Evolutionary conservation across 176 grass and related monocot genomes (phyloP).

Genomic region (Musa itinerans): DNA sequence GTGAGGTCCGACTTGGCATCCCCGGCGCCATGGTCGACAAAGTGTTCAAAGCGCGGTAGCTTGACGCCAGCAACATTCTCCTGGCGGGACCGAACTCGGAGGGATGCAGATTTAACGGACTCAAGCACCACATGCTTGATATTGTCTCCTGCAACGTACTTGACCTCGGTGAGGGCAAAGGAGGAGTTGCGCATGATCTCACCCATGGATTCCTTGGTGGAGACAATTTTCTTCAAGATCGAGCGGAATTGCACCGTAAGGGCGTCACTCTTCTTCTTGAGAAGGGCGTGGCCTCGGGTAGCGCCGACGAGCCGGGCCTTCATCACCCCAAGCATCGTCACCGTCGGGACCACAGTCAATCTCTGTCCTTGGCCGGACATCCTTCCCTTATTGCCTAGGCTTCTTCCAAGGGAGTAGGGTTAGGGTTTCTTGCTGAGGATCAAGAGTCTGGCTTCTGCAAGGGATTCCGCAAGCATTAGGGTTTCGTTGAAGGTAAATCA

Average conservation of each 20-base stretch:
- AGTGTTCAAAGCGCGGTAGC: slow-evolving; percentile 63
- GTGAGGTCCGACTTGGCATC: slow-evolving; percentile 33
- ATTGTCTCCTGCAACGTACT: slow-evolving; percentile 46
- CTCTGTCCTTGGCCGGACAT: slow-evolving; percentile 58
- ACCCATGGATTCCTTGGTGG: slow-evolving; percentile 69
- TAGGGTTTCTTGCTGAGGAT: background rate
- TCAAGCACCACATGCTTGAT: slow-evolving; percentile 52
- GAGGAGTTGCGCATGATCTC: slow-evolving; percentile 58
- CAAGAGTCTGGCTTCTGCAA: background rate
- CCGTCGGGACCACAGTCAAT: slow-evolving; percentile 63
- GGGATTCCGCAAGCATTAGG: background rate
- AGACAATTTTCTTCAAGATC: slow-evolving; percentile 63
- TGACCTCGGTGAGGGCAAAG: slow-evolving; percentile 67
- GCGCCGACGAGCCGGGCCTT: slow-evolving; percentile 62
- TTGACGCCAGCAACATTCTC: slow-evolving; percentile 77
- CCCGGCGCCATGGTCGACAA: slow-evolving; percentile 23
- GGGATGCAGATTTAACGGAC: slow-evolving; percentile 37
- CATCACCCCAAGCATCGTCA: slow-evolving; percentile 63
- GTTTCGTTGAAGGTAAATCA: background rate
- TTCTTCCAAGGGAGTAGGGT: background rate
- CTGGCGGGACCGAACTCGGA: slow-evolving; percentile 49
- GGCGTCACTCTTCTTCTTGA: slow-evolving; percentile 94
- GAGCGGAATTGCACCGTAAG: slow-evolving; percentile 55
- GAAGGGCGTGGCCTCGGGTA: slow-evolving; percentile 57
- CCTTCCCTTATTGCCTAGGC: background rate